Base-by-base conservation (phyloP, 306 rosid genomes). In the Dalbergia cultrata region DNA sequence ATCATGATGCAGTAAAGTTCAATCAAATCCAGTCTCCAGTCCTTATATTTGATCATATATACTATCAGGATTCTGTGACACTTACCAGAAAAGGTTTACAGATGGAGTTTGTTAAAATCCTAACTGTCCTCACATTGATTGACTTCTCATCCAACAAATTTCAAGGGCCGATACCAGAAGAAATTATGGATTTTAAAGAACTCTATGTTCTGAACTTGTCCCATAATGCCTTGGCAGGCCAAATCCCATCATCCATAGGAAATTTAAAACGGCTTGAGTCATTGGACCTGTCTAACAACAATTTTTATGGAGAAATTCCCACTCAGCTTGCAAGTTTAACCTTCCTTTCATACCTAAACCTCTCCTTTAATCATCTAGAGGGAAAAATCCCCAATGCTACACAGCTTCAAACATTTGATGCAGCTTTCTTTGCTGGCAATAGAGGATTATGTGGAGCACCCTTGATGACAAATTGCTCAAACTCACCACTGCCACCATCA, bases 261-360 rank as follows among this genome's bases (percentile, higher is more conserved):
- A 85, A 85, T 8, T 14, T 89, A 53, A 37, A 10, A 16, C 0
- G 0, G 2, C 59, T 89, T 0, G 90, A 89, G 17, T 85, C 89
- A 7, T 72, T 89, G 57, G 90, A 87, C 80, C 56, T 87, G 9
- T 87, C 93, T 50, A 16, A 8, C 11, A 89, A 89, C 80, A 0
- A 52, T 7, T 45, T 89, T 8, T 56, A 1, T 0, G 89, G 88
- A 1, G 35, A 16, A 64, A 85, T 89, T 71, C 90, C 90, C 0
- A 0, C 6, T 8, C 56, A 62, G 4, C 13, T 89, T 37, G 68
- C 67, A 26, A 26, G 0, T 16, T 76, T 89, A 31, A 65, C 0
- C 39, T 89, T 89, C 84, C 83, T 89, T n/a, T 39, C 84, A 7
- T 8, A 5, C 19, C 1, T 86, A n/a, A 53, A 82, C 33, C 87